phyloP scores from a whole-genome alignment of 2,329 filamentous ascomycete species.

The Rhinocladiella similis region DNA sequence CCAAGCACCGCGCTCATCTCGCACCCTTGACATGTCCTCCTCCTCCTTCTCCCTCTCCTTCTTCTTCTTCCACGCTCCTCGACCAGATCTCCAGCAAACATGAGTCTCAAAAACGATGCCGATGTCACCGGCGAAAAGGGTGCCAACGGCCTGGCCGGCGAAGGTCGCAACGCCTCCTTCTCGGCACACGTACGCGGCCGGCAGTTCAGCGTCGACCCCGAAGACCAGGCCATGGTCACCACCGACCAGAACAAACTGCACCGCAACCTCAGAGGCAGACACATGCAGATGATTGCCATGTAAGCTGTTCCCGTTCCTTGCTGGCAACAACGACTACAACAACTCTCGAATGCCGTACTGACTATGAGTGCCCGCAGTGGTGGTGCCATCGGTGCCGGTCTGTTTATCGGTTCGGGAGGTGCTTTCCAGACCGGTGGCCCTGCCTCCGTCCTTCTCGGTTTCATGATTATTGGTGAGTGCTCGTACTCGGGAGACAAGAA shows the following conservation, averaged over 20 bases:
- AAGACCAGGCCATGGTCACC: slow-evolving; percentile 18
- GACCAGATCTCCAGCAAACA: slow-evolving; percentile 7
- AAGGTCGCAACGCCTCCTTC: background rate
- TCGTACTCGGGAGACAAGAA: background rate
- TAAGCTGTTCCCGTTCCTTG: slow-evolving; percentile 36
- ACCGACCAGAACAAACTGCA: slow-evolving; percentile 24
- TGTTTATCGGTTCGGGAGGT: slow-evolving; percentile 42
- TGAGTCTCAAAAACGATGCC: slow-evolving; percentile 21
- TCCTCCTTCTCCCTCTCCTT: too few species aligned
- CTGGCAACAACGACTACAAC: background rate
- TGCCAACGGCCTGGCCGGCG: slow-evolving; percentile 2
- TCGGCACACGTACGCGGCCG: slow-evolving; percentile 21
- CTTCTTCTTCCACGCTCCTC: too few species aligned
- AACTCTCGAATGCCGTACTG: slow-evolving; percentile 10
- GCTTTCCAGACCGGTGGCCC: slow-evolving; percentile 41
- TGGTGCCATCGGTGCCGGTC: slow-evolving; percentile 40
- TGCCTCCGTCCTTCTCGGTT: slow-evolving; percentile 41
- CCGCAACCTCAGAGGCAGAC: slow-evolving; percentile 23
- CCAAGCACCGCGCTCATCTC: too few species aligned
- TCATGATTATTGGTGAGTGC: slow-evolving; percentile 52
- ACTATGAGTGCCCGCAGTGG: slow-evolving; percentile 17
- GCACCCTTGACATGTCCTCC: too few species aligned
- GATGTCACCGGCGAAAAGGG: slow-evolving; percentile 17
- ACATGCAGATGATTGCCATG: slow-evolving; percentile 36
- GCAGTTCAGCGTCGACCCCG: slow-evolving; percentile 29